Evolutionary conservation across 202 grass and related monocot species (phyloP), one percentile per base, ranked within the genome.

Genomic region (Carex sylvatica): DNA sequence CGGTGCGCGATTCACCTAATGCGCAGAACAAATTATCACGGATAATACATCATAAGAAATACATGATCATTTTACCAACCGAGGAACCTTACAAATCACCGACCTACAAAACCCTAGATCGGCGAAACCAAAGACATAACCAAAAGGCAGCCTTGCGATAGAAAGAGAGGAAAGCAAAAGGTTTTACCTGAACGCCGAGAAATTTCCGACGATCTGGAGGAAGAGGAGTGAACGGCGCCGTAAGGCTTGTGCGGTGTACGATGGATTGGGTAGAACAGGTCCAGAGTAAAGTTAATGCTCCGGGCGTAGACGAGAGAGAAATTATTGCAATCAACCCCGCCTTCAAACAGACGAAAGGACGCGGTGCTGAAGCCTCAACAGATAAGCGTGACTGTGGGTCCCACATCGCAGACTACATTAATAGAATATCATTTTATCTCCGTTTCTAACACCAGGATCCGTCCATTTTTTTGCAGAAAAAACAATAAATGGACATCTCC

Each of bases 241-340:
- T 23, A 26, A 52, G 70, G 80, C 33, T 73, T 66, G 61, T 28
- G 70, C 82, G 87, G 85, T 88, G 78, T 80, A 87, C 83, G 87
- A 14, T 35, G 28, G 72, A 74, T 83, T 74, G 69, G 87, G 87
- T 92, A 80, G 84, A 87, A 89, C 84, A 14, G 90, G 88, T 89
- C 87, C 85, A 89, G 88, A 71, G 69, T 2, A 35, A 46, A 80
- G 56, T 11, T 24, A 26, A 26, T 52, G 44, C 44, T 74, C 70
- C 70, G 56, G 26, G 61, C n/a, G 58, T 23, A 63, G 24, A 65
- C 46, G 20, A n/a, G 56, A 3, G 56, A 80, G 55, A 64, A 63
- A 80, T 79, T 58, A 60, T 61, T 42, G 23, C 54, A 28, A 54
- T 61, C 35, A 28, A 61, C 75, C 30, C 42, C 54, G 53, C 35